phyloP scores from a whole-genome alignment of 2,329 filamentous ascomycete genomes.

The Zymoseptoria brevis region DNA sequence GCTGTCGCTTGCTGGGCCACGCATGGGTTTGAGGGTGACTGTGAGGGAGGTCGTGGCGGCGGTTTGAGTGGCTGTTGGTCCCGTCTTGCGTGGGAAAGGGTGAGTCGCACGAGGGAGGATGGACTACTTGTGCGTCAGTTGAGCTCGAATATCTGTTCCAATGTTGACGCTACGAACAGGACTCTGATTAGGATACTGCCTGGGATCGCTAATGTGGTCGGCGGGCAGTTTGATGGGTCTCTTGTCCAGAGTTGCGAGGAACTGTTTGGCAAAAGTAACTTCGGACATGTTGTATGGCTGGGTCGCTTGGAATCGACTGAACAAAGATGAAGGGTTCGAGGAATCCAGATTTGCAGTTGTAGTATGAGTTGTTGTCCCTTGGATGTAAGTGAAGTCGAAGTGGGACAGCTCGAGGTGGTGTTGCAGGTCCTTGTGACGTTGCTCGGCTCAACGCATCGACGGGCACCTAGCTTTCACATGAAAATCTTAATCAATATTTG shows the following conservation, averaged over 20 bases:
- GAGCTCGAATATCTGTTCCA: not conserved
- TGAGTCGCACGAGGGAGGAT: constrained; percentile 59
- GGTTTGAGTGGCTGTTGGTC: constrained; percentile 38
- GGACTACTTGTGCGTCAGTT: constrained; percentile 44
- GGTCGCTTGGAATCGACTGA: constrained; percentile 26
- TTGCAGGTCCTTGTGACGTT: not conserved
- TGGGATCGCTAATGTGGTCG: constrained; percentile 83
- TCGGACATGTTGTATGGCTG: constrained; percentile 54
- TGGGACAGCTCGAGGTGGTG: not conserved
- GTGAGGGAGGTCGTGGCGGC: constrained; percentile 33
- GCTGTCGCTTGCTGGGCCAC: constrained; percentile 52
- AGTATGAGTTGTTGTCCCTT: not conserved
- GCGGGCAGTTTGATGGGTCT: constrained; percentile 73
- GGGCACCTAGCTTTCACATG: constrained; percentile 5
- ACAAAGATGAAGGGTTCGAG: constrained; percentile 17
- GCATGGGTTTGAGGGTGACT: constrained; percentile 65
- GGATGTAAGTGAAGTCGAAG: not conserved
- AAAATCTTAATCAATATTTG: not conserved
- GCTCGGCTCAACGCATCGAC: not conserved
- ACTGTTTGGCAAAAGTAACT: constrained; percentile 64
- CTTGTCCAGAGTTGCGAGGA: constrained; percentile 71
- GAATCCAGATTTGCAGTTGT: constrained; percentile 6
- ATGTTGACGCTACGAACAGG: constrained; percentile 51
- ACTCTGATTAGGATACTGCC: constrained; percentile 64
- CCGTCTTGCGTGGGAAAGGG: constrained; percentile 42